Percentiles rank a stretch among this genome's conserved stretches.
phyloP scores from a whole-genome alignment of 805 yeast genomes.

The Schizosaccharomyces octosporus region DNA sequence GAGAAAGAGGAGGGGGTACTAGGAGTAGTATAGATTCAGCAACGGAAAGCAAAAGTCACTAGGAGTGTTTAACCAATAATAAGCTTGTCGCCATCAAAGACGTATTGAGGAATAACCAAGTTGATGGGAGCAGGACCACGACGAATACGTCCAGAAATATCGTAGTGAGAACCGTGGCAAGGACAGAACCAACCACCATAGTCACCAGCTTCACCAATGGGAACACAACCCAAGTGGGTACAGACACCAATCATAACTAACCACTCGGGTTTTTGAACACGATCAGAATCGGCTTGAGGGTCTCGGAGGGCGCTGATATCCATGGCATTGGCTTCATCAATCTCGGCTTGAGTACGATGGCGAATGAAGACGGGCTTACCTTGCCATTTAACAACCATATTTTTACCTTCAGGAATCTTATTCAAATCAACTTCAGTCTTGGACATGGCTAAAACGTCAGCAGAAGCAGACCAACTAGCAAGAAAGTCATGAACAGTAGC shows the following conservation, averaged over 20 bases:
- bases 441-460: conserved; percentile 97
- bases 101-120: conserved; percentile 86
- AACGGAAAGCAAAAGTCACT: not conserved
- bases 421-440: conserved; percentile 90
- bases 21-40: not conserved
- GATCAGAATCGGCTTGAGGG: conserved; percentile 77
- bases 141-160: conserved; percentile 98
- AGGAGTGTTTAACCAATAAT: conserved; percentile 49
- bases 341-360: conserved; percentile 87
- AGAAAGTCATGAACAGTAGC: conserved; percentile 58
- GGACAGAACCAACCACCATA: conserved; percentile 99
- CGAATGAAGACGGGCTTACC: conserved; percentile 99
- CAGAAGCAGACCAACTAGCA: conserved; percentile 87
- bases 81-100: conserved; percentile 60
- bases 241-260: conserved; percentile 97
- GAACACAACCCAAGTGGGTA: conserved; percentile 99
- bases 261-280: conserved; percentile 96
- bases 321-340: conserved; percentile 74
- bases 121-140: conserved; percentile 99
- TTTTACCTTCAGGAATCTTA: conserved; percentile 90
- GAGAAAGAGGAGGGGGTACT: not conserved
- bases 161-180: conserved; percentile 99
- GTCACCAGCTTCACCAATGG: conserved; percentile 98
- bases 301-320: conserved; percentile 65
- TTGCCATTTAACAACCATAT: conserved; percentile 97